Conservation (phyloP, 208 protist species). For the Blechomonas ayalai region DNA sequence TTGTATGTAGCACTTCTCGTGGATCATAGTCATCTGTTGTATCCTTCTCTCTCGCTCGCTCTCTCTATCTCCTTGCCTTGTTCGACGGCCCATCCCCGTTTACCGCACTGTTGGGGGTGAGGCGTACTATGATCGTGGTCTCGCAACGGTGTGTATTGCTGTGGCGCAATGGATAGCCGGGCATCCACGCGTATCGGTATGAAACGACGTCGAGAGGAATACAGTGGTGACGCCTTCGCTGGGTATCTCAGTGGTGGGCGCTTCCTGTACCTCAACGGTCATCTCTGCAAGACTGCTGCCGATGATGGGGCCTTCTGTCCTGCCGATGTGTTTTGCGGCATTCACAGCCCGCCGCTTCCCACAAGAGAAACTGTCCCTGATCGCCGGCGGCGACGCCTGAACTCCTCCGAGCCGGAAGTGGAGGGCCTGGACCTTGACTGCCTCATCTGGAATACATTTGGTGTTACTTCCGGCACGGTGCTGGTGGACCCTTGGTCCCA, state of each 20-base stretch:
- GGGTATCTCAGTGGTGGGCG: conserved; percentile 4
- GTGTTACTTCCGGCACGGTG: conserved; percentile 54
- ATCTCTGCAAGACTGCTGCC: conserved; percentile 56
- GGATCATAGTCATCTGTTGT: too few relatives aligned
- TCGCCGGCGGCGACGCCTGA: too few relatives aligned
- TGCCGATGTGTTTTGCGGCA: conserved; percentile 50
- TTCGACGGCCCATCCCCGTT: background rate
- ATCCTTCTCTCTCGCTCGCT: too few relatives aligned
- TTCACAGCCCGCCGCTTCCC: too few relatives aligned
- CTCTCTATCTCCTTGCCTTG: background rate
- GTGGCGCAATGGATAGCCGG: too few relatives aligned
- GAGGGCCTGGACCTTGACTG: conserved; percentile 21
- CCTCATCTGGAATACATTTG: conserved; percentile 50
- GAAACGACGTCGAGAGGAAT: too few relatives aligned
- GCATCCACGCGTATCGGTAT: too few relatives aligned
- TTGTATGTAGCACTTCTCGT: too few relatives aligned
- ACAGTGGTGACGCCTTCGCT: too few relatives aligned
- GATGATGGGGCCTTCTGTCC: conserved; percentile 44
- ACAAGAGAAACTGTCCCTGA: too few relatives aligned
- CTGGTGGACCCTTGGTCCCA: conserved; percentile 25
- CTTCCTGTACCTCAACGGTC: conserved; percentile 63
- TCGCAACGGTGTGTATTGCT: too few relatives aligned
- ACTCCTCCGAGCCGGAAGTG: background rate
- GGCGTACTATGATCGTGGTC: too few relatives aligned
- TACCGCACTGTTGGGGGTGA: background rate